Evolutionary conservation across 2,329 filamentous ascomycete genomes (phyloP), one percentile per base, ranked within the genome.

Genomic region (Bipolaris cookei): DNA sequence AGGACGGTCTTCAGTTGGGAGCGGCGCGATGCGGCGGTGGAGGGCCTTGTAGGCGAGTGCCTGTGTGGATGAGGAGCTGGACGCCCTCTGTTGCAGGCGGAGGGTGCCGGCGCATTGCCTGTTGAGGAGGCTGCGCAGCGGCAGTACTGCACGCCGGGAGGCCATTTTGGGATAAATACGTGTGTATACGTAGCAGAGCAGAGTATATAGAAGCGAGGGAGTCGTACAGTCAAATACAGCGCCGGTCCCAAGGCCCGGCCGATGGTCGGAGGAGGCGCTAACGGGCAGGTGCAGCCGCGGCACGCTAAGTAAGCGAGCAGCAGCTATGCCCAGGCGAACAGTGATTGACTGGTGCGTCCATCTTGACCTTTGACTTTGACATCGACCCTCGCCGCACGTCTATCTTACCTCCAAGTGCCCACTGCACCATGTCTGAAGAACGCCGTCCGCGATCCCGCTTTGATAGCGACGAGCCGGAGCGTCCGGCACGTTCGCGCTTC

Each of bases 21-120:
- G 90, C 61, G 93, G 91, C 18, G 91, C 89, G 59, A 94, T 90
- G 65, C 94, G 91, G 71, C 92, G 90, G 75, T 97, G 94, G 62
- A 98, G 86, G 56, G 94, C 92, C 84, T 99, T 99, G 87, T 98
- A 98, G 72, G 93, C 93, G 63, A 98, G 87, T 62, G 95, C 94
- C 54, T 92, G 95, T 66, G 94, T 98, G 53, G 93, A 96, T 64
- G 87, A 90, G 41, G 80, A 78, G 68, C 71, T 76, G 67, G 80
- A 77, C 46, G 71, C 68, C 42, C 74, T 66, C 66, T 62, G 59
- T 65, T 77, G 70, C 69, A 69, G 61, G 51, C 66, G 69, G 57
- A 62, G 45, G 52, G 64, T 58, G 52, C 62, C 59, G 57, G 66
- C 64, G 64, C 67, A 69, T 58, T 68, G 72, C 50, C 63, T 61